Conservation (phyloP, 139 green algal species). For the Zygnema circumcarinatum region DNA sequence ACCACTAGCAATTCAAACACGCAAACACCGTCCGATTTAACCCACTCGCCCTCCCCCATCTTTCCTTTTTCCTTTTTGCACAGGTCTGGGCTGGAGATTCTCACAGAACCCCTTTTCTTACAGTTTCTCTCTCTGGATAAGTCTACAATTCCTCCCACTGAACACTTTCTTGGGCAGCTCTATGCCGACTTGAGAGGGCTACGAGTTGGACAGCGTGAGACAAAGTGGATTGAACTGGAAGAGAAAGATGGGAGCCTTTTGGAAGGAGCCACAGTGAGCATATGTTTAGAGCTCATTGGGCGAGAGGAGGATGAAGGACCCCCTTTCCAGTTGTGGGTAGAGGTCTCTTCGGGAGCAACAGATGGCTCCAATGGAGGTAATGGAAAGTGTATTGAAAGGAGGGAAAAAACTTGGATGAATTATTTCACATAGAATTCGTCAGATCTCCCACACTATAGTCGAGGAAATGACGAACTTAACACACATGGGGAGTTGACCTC, state of each 20-base stretch:
- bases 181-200: background rate
- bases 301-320: background rate
- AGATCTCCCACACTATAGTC: too few relatives aligned
- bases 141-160: background rate
- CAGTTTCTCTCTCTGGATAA: background rate
- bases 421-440: too few relatives aligned
- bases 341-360: background rate
- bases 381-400: too few relatives aligned
- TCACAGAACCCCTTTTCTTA: background rate
- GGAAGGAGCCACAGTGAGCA: background rate
- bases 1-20: background rate
- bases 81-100: background rate
- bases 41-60: background rate
- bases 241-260: background rate
- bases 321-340: background rate
- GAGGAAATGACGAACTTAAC: too few relatives aligned
- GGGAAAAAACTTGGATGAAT: too few relatives aligned
- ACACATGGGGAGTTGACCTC: too few relatives aligned
- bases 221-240: background rate
- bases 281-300: background rate
- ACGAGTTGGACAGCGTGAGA: background rate
- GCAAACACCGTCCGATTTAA: background rate
- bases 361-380: background rate
- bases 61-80: background rate
- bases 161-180: background rate